Conservation (phyloP, 2,329 filamentous ascomycete genomes). For the Hypomyces perniciosus region DNA sequence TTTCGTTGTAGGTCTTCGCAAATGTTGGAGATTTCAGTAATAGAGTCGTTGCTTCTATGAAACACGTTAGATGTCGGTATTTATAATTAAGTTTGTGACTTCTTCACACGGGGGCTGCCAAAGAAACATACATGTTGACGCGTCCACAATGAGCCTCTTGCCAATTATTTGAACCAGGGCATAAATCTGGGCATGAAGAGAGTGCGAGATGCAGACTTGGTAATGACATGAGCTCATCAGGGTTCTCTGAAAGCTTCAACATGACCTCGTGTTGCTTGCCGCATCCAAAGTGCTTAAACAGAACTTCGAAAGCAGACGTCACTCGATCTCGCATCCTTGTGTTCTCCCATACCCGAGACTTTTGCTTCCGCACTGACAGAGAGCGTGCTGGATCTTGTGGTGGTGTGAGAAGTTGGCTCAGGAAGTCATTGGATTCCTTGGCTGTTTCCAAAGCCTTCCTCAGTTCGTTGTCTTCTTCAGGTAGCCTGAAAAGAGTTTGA, state of each 20-base stretch:
- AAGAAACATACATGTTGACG: not conserved
- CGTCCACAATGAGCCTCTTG: not conserved
- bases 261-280: not conserved
- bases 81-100: not conserved
- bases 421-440: not conserved
- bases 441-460: not conserved
- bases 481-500: not conserved
- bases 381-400: not conserved
- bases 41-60: not conserved
- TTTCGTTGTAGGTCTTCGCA: not conserved
- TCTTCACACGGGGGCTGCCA: too few species aligned
- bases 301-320: not conserved
- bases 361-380: not conserved
- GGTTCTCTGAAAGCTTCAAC: not conserved
- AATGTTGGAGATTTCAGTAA: not conserved
- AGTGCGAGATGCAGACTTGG: not conserved
- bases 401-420: not conserved
- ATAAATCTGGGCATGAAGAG: not conserved
- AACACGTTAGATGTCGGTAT: not conserved
- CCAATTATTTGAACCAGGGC: not conserved
- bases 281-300: slow-evolving; percentile 4
- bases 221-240: not conserved
- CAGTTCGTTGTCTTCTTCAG: not conserved
- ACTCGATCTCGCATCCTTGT: slow-evolving; percentile 2
- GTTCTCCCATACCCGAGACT: slow-evolving; percentile 8